Evolutionary conservation across 2,329 filamentous ascomycete genomes (phyloP).

Genomic region (Colletotrichum aenigma): DNA sequence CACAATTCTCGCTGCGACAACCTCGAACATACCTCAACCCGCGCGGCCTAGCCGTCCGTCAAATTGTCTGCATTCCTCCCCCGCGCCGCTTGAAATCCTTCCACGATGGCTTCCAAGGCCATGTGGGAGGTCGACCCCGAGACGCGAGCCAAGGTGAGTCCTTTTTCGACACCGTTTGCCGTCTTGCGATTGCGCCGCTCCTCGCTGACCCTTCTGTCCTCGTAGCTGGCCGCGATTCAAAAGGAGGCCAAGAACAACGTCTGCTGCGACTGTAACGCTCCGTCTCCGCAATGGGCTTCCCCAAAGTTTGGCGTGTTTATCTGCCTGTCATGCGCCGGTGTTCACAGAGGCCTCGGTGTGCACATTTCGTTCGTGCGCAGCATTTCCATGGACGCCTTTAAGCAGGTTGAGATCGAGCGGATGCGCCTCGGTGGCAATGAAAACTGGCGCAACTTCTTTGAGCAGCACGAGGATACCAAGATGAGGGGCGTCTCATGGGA

Average conservation of each 20-base stretch:
- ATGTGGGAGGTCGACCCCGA: conserved; percentile 99
- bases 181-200: not conserved
- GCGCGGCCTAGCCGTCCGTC: not conserved
- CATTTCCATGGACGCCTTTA: conserved; percentile 99
- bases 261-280: conserved; percentile 95
- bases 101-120: conserved; percentile 68
- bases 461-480: conserved; percentile 69
- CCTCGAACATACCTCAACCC: not conserved
- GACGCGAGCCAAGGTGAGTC: conserved; percentile 85
- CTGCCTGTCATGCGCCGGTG: conserved; percentile 93
- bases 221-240: conserved; percentile 85
- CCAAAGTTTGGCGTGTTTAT: conserved; percentile 99
- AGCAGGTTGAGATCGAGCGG: conserved; percentile 86
- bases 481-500: conserved; percentile 77
- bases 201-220: conserved; percentile 9
- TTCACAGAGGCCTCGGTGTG: conserved; percentile 92
- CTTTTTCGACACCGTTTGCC: not conserved
- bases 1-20: conserved; percentile 17
- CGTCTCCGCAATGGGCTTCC: conserved; percentile 96
- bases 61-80: not conserved
- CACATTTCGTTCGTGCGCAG: conserved; percentile 98
- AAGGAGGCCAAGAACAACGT: conserved; percentile 87
- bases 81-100: not conserved
- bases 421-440: conserved; percentile 94
- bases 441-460: conserved; percentile 86